These are phyloP conservation scores for Boeremia lycopersici DNA, from an alignment of 2,329 filamentous ascomycete species.

Conservation along the genomic window DNA sequence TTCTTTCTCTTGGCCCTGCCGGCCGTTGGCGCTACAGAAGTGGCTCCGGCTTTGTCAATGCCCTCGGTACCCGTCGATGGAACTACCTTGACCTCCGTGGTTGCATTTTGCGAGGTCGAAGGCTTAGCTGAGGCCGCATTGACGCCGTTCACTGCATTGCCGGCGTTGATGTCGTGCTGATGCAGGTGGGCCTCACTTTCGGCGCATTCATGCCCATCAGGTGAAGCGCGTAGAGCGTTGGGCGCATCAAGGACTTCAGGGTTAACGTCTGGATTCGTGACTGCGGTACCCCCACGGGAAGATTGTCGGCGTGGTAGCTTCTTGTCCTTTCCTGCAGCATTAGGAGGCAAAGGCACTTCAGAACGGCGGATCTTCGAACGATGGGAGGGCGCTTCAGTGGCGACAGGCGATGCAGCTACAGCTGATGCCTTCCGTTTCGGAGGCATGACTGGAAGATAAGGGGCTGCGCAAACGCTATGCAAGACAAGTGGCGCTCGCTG, in stretches of 20 bases:
- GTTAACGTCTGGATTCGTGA: conserved; percentile 45
- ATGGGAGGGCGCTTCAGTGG: conserved; percentile 15
- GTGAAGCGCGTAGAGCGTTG: conserved; percentile 51
- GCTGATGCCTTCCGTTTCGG: conserved; percentile 42
- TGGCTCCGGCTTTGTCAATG: conserved; percentile 14
- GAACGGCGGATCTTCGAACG: conserved; percentile 27
- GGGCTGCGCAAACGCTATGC: conserved; percentile 13
- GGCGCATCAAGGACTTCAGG: conserved; percentile 51
- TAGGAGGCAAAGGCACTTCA: conserved; percentile 33
- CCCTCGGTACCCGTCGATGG: conserved; percentile 20
- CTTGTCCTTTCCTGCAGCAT: conserved; percentile 17
- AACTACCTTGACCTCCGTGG: conserved; percentile 21
- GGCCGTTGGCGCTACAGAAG: conserved; percentile 18
- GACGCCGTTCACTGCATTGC: conserved; percentile 18
- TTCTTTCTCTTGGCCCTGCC: conserved; percentile 36
- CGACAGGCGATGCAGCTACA: conserved; percentile 23
- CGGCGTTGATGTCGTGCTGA: conserved; percentile 16
- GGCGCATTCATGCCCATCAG: conserved; percentile 45
- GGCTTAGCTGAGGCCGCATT: conserved; percentile 21
- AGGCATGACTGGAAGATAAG: conserved; percentile 27
- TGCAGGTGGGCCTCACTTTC: conserved; percentile 16
- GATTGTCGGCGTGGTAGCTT: conserved; percentile 35
- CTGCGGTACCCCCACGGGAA: conserved; percentile 30
- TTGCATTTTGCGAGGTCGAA: conserved; percentile 15
- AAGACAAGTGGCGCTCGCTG: conserved; percentile 20